A percentile compares a stretch with the other conserved stretches of the same genome.
Conservation (phyloP, 768 basidiomycete species). For the Dioszegia aurantiaca region DNA sequence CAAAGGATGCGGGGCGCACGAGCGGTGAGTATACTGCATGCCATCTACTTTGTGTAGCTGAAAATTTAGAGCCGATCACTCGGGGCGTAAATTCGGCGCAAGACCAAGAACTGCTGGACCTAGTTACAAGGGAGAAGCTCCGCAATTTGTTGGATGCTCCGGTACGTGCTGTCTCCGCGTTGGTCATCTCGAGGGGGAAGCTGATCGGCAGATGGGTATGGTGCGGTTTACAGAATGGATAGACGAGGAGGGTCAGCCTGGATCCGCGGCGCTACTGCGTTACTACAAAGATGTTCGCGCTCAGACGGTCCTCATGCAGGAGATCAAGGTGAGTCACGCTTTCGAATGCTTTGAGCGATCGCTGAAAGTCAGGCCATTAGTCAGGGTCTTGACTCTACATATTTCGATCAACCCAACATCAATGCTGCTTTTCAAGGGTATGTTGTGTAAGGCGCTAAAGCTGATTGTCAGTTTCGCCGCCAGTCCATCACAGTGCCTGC, state of each 20-base stretch:
- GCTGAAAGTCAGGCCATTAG: conserved; percentile 15
- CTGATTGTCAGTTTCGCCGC: not conserved
- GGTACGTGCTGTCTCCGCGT: conserved; percentile 13
- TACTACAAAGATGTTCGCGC: conserved; percentile 28
- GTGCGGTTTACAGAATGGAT: conserved; percentile 24
- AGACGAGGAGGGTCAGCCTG: conserved; percentile 24
- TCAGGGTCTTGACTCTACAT: conserved; percentile 14
- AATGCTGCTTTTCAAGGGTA: conserved; percentile 1
- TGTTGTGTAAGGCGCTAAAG: not conserved
- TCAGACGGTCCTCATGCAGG: conserved; percentile 12
- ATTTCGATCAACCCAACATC: conserved; percentile 13
- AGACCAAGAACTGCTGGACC: too few relatives aligned
- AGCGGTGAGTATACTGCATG: too few relatives aligned
- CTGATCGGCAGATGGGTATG: conserved; percentile 23
- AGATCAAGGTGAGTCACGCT: conserved; percentile 20
- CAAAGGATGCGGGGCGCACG: too few relatives aligned
- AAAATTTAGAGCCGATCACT: too few relatives aligned
- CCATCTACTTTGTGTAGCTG: too few relatives aligned
- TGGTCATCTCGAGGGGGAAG: not conserved
- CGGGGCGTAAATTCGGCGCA: too few relatives aligned
- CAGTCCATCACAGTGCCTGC: conserved; percentile 5
- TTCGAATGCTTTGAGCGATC: not conserved
- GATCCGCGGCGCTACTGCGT: conserved; percentile 18
- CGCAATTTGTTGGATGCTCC: too few relatives aligned
- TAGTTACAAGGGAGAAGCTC: too few relatives aligned